These are phyloP conservation scores for Dorcoceras hygrometricum DNA, from an alignment of 257 asterid species.

Conservation along the genomic window DNA sequence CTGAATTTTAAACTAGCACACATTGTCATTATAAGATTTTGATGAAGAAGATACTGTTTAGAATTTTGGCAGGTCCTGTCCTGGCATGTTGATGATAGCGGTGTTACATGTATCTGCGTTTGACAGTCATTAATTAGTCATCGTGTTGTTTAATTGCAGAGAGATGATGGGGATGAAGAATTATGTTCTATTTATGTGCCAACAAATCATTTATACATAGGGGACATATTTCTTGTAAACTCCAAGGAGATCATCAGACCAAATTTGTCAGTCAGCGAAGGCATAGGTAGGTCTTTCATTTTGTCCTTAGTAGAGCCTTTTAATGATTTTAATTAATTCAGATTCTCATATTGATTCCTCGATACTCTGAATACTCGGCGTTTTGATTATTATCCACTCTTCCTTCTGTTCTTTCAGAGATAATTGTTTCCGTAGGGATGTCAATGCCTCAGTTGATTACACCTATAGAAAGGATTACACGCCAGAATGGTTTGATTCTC, in stretches of 20 bases:
- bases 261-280: slow-evolving; percentile 79
- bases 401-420: slow-evolving; percentile 52
- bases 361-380: neutral
- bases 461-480: slow-evolving; percentile 39
- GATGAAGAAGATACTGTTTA: neutral
- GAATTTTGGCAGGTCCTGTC: neutral
- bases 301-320: slow-evolving; percentile 13
- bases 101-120: slow-evolving; percentile 3
- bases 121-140: slow-evolving; percentile 17
- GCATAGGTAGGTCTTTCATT: slow-evolving; percentile 53
- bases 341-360: neutral
- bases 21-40: neutral
- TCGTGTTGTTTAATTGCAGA: slow-evolving; percentile 46
- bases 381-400: slow-evolving; percentile 3
- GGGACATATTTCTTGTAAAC: slow-evolving; percentile 74
- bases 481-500: slow-evolving; percentile 38
- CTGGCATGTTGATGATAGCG: neutral
- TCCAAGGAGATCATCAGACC: slow-evolving; percentile 81
- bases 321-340: neutral
- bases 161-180: slow-evolving; percentile 75
- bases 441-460: slow-evolving; percentile 87
- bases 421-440: slow-evolving; percentile 88
- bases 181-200: slow-evolving; percentile 82
- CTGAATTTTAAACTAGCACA: neutral
- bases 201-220: slow-evolving; percentile 84